phyloP scores from a whole-genome alignment of 2,329 filamentous ascomycete species.

The Mycosphaerella sp. region DNA sequence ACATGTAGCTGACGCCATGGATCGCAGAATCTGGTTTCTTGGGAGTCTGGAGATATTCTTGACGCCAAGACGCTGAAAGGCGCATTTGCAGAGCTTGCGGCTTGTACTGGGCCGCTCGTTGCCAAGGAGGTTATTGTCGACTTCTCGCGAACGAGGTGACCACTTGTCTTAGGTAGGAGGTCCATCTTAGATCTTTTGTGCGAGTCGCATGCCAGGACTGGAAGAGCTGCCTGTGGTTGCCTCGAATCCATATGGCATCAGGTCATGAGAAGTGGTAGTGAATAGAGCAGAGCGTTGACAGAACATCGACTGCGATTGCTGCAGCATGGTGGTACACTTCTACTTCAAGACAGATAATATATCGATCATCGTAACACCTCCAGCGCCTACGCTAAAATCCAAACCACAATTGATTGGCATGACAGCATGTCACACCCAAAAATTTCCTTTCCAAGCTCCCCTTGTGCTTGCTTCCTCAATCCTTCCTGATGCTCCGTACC shows the following conservation, averaged over 20 bases:
- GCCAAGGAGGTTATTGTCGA: conserved; percentile 55
- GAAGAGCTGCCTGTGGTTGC: too few species aligned
- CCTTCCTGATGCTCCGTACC: conserved; percentile 24
- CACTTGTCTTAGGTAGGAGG: not conserved
- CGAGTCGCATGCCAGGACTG: too few species aligned
- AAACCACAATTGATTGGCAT: not conserved
- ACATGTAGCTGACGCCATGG: not conserved
- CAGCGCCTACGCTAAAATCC: conserved; percentile 5
- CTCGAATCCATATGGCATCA: too few species aligned
- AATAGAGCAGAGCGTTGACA: not conserved
- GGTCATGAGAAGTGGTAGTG: too few species aligned
- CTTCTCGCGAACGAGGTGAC: conserved; percentile 34
- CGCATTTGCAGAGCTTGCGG: conserved; percentile 60
- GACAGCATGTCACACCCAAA: not conserved
- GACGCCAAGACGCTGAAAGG: conserved; percentile 51
- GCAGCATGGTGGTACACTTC: not conserved
- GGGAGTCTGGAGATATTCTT: conserved; percentile 50
- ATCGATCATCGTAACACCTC: conserved; percentile 1
- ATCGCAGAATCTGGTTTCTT: conserved; percentile 50
- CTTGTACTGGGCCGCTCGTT: conserved; percentile 58
- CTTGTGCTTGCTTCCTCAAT: conserved; percentile 11
- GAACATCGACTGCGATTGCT: not conserved
- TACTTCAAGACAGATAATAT: conserved; percentile 2
- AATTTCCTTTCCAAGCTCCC: not conserved
- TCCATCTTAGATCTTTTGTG: too few species aligned